These are phyloP conservation scores for Talaromyces sp. DNA, from an alignment of 2,329 filamentous ascomycete species.

Conservation along the genomic window DNA sequence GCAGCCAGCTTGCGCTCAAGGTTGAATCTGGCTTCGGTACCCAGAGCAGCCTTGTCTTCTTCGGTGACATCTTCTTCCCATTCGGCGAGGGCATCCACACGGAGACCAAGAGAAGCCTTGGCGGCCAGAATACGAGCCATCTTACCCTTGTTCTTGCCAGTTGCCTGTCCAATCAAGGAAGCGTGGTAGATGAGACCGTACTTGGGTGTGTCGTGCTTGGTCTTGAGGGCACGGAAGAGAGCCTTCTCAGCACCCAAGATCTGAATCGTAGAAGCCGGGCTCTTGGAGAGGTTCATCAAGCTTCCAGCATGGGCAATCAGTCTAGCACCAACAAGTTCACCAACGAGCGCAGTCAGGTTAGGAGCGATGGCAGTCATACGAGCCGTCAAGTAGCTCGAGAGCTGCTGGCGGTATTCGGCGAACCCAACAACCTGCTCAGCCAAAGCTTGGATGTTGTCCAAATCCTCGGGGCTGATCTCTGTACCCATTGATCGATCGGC, in stretches of 20 bases:
- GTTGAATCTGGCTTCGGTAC: constrained; percentile 53
- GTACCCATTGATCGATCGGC: constrained; percentile 98
- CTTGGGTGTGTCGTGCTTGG: constrained; percentile 98
- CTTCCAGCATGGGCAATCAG: constrained; percentile 94
- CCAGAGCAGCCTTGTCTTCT: constrained; percentile 79
- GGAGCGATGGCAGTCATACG: constrained; percentile 97
- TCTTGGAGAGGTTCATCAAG: constrained; percentile 90
- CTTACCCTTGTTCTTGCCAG: constrained; percentile 98
- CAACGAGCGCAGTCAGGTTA: constrained; percentile 88
- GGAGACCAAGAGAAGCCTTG: constrained; percentile 87
- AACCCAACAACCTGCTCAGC: constrained; percentile 92
- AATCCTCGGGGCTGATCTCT: constrained; percentile 87
- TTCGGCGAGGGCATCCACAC: constrained; percentile 82
- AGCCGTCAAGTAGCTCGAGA: constrained; percentile 81
- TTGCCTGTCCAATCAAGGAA: constrained; percentile 91
- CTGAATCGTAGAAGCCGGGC: constrained; percentile 91
- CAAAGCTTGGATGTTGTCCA: constrained; percentile 85
- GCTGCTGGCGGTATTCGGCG: constrained; percentile 81
- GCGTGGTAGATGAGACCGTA: constrained; percentile 94
- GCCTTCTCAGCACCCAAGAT: constrained; percentile 98
- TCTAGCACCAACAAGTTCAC: constrained; percentile 87
- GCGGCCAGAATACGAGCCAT: constrained; percentile 94
- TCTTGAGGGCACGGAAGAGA: constrained; percentile 96
- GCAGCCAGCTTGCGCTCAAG: constrained; percentile 45
- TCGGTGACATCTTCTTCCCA: constrained; percentile 76